These are phyloP conservation scores for Dothideomycetes sp. DNA, from an alignment of 2,329 filamentous ascomycete genomes.

Conservation along the genomic window DNA sequence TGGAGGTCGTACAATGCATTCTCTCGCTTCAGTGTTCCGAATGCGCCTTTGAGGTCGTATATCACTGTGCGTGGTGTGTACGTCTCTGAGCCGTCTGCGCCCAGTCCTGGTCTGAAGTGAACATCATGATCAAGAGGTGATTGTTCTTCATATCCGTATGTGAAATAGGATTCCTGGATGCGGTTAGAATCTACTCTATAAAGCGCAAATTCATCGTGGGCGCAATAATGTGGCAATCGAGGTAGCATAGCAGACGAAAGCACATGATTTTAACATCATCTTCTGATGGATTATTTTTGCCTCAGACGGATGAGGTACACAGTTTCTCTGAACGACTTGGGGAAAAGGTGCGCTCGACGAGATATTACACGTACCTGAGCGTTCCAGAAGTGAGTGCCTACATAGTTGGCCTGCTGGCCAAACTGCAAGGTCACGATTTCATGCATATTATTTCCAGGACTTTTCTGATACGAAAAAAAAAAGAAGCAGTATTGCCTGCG, in stretches of 20 bases:
- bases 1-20: slow-evolving; percentile 73
- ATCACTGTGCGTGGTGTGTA: slow-evolving; percentile 85
- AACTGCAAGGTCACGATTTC: slow-evolving; percentile 93
- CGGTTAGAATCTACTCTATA: too few species aligned
- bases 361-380: slow-evolving; percentile 64
- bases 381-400: slow-evolving; percentile 97
- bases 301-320: too few species aligned
- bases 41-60: slow-evolving; percentile 90
- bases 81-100: slow-evolving; percentile 75
- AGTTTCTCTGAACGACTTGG: too few species aligned
- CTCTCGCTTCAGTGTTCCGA: slow-evolving; percentile 76
- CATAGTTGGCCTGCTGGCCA: slow-evolving; percentile 83
- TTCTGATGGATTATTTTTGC: too few species aligned
- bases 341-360: too few species aligned
- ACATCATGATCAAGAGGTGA: slow-evolving; percentile 69
- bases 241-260: too few species aligned
- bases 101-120: slow-evolving; percentile 76
- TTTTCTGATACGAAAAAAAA: too few species aligned
- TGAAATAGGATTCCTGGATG: slow-evolving; percentile 87
- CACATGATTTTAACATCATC: too few species aligned
- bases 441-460: slow-evolving; percentile 51
- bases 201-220: too few species aligned
- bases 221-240: too few species aligned
- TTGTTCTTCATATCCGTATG: slow-evolving; percentile 61
- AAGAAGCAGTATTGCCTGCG: too few species aligned